These are phyloP conservation scores for Plasmodium ovale DNA, from an alignment of 169 alveolate genomes.

Conservation along the genomic window DNA sequence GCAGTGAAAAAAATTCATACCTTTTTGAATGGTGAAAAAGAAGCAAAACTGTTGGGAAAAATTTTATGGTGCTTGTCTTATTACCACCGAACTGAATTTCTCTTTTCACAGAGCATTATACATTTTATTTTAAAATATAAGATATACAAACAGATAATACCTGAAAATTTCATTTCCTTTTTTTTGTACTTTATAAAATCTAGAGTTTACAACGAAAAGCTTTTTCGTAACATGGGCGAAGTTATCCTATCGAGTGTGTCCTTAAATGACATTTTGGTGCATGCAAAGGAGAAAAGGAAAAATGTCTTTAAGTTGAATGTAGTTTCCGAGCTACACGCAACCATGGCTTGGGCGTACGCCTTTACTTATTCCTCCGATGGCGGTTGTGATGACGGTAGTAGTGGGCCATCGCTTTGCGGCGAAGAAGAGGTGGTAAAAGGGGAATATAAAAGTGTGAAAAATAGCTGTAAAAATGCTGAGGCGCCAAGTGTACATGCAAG, in stretches of 20 bases:
- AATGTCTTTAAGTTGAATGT: constrained; percentile 32
- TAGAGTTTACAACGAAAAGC: constrained; percentile 38
- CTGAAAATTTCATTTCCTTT: constrained; percentile 72
- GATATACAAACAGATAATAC: constrained; percentile 24
- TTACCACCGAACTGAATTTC: constrained; percentile 68
- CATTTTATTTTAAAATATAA: constrained; percentile 31
- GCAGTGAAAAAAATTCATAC: constrained; percentile 8
- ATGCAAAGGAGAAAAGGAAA: not conserved
- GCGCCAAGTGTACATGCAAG: not conserved
- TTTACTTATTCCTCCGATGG: constrained; percentile 31
- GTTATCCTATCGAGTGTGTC: constrained; percentile 15
- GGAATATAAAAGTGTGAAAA: not conserved
- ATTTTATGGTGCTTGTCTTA: constrained; percentile 76
- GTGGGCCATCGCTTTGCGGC: too few species aligned
- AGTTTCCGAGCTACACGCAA: constrained; percentile 57
- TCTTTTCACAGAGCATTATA: constrained; percentile 28
- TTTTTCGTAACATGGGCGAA: constrained; percentile 55
- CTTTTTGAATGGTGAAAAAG: constrained; percentile 5
- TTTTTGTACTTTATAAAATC: constrained; percentile 70
- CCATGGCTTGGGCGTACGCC: constrained; percentile 78
- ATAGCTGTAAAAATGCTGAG: not conserved
- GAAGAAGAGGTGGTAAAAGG: not conserved
- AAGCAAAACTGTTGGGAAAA: constrained; percentile 50
- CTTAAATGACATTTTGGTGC: constrained; percentile 15
- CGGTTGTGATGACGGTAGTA: not conserved